Percentiles rank a stretch among this genome's conserved stretches.
These are phyloP conservation scores for Hyphopichia burtonii DNA, from an alignment of 1,139 yeast genomes.

Conservation along the genomic window DNA sequence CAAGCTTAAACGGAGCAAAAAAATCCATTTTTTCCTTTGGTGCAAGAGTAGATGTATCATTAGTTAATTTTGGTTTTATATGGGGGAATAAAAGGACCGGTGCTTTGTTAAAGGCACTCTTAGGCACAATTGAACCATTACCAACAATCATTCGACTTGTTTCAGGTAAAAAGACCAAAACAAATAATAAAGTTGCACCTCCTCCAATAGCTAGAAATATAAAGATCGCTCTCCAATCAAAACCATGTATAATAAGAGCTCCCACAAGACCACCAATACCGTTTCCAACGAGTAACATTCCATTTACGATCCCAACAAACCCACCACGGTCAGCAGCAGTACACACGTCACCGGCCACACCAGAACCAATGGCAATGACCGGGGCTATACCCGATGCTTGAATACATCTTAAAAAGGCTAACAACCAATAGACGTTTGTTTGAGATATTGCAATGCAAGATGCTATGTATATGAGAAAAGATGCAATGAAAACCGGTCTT, in stretches of 20 bases:
- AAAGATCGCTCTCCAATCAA: slow-evolving; percentile 40
- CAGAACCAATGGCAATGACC: slow-evolving; percentile 37
- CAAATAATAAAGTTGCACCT: slow-evolving; percentile 26
- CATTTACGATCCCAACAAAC: slow-evolving; percentile 37
- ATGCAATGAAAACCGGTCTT: slow-evolving; percentile 31
- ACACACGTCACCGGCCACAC: slow-evolving; percentile 43
- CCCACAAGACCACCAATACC: slow-evolving; percentile 44
- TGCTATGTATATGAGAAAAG: slow-evolving; percentile 27
- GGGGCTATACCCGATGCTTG: slow-evolving; percentile 46
- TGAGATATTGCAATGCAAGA: slow-evolving; percentile 37
- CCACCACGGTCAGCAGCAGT: slow-evolving; percentile 37
- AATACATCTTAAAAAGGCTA: slow-evolving; percentile 34
- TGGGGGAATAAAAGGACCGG: slow-evolving; percentile 24
- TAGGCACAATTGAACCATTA: slow-evolving; percentile 35
- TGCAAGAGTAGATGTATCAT: slow-evolving; percentile 26
- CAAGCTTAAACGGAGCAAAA: slow-evolving; percentile 29
- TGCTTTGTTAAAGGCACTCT: slow-evolving; percentile 17
- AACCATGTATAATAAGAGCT: slow-evolving; percentile 30
- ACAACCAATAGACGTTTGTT: slow-evolving; percentile 34
- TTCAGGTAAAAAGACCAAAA: slow-evolving; percentile 31
- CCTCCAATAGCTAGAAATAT: slow-evolving; percentile 38
- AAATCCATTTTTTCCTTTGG: slow-evolving; percentile 20
- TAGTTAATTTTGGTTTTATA: slow-evolving; percentile 22
- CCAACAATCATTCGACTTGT: slow-evolving; percentile 38
- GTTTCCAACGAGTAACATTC: slow-evolving; percentile 37